Evolutionary conservation across 2,329 filamentous ascomycete species (phyloP).

Genomic region (Zopfia rhizophila): DNA sequence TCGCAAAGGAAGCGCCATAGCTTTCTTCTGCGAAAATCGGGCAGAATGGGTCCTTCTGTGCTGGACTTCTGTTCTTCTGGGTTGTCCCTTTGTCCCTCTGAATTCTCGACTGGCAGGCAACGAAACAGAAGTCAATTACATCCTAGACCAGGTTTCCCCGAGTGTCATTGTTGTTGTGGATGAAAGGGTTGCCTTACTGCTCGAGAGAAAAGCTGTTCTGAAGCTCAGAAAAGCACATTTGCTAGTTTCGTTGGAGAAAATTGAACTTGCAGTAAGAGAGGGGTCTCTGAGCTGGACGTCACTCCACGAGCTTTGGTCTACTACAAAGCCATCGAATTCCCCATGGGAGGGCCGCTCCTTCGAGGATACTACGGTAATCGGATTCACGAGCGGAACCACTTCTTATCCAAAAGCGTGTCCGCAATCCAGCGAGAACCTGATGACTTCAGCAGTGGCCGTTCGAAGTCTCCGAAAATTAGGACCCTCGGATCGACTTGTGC

Average conservation of each 20-base stretch:
- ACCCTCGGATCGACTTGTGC: slow-evolving; percentile 38
- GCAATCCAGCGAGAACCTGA: slow-evolving; percentile 55
- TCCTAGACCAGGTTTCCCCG: slow-evolving; percentile 3
- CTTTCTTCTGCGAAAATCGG: slow-evolving; percentile 5
- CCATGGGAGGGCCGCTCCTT: background rate
- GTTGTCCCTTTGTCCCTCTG: slow-evolving; percentile 6
- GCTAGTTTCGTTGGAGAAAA: too few relatives aligned
- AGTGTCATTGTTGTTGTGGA: slow-evolving; percentile 3
- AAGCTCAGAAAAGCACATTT: too few relatives aligned
- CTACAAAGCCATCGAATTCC: too few relatives aligned
- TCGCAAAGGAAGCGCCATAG: slow-evolving; percentile 3
- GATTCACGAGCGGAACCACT: slow-evolving; percentile 64
- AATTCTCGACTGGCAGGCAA: slow-evolving; percentile 1
- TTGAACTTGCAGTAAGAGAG: too few relatives aligned
- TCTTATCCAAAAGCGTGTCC: slow-evolving; percentile 59
- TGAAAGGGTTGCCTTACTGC: background rate
- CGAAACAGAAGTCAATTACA: background rate
- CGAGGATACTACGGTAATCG: slow-evolving; percentile 29
- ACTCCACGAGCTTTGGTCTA: too few relatives aligned
- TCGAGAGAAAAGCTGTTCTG: too few relatives aligned
- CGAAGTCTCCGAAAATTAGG: slow-evolving; percentile 16
- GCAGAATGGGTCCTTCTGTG: slow-evolving; percentile 7
- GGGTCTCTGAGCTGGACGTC: too few relatives aligned
- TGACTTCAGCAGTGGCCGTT: slow-evolving; percentile 27
- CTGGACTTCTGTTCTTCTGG: slow-evolving; percentile 2